Evolutionary conservation across 2,329 filamentous ascomycete genomes (phyloP).

Genomic region (Paracoccidioides brasiliensis): DNA sequence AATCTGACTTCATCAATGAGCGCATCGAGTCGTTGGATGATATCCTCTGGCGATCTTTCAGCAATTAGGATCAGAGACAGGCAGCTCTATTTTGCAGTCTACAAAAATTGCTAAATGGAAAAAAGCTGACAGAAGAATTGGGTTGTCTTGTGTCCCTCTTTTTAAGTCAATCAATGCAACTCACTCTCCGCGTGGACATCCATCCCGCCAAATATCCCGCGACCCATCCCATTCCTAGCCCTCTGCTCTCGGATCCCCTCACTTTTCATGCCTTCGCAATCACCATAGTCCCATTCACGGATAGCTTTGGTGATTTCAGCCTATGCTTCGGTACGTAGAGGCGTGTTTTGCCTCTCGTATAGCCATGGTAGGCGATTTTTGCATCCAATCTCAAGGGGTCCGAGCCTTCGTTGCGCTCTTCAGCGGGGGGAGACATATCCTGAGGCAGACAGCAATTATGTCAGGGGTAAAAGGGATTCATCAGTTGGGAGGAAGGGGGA

Average conservation of each 20-base stretch:
- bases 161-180: conserved; percentile 18
- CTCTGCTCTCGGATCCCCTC: conserved; percentile 51
- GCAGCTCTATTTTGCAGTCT: too few relatives aligned
- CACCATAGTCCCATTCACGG: conserved; percentile 77
- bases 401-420: conserved; percentile 79
- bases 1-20: conserved; percentile 63
- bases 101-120: neutral
- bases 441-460: neutral
- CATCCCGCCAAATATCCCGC: conserved; percentile 87
- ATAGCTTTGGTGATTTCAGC: conserved; percentile 60
- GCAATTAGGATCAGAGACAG: neutral
- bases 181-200: conserved; percentile 73
- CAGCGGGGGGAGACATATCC: conserved; percentile 75
- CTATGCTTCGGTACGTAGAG: conserved; percentile 42
- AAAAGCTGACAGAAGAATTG: neutral
- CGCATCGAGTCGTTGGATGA: conserved; percentile 58
- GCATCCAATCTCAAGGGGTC: conserved; percentile 66
- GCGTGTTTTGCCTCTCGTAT: conserved; percentile 14
- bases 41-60: conserved; percentile 50
- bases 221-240: conserved; percentile 39
- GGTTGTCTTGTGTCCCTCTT: too few relatives aligned
- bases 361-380: conserved; percentile 60
- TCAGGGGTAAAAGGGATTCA: neutral
- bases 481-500: neutral
- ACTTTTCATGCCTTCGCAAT: conserved; percentile 71